Conservation (phyloP, 116 monocot genomes). For the Trichopus zeylanicus region DNA sequence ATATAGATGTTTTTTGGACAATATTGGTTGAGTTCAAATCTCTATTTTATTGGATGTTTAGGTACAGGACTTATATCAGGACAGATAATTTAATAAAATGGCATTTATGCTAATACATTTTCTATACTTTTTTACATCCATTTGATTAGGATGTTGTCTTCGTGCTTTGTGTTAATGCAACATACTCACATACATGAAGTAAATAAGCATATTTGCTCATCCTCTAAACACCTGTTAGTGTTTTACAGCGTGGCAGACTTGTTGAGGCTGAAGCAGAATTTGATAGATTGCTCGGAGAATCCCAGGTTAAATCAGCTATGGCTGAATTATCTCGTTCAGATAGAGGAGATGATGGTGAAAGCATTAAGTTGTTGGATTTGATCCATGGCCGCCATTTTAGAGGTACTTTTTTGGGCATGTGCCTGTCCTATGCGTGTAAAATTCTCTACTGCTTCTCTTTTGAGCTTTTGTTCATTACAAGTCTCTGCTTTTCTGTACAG, state of each 20-base stretch:
- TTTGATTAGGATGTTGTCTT: no score
- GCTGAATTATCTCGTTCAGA: slow-evolving; percentile 68
- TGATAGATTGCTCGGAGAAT: slow-evolving; percentile 68
- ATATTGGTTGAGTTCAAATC: no score
- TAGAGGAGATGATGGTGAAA: slow-evolving; percentile 72
- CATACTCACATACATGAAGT: neutral
- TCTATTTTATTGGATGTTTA: no score
- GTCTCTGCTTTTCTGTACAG: slow-evolving; percentile 51
- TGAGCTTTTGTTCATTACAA: slow-evolving; percentile 42
- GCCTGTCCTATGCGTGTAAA: neutral
- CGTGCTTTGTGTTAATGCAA: no score
- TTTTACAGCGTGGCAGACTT: slow-evolving; percentile 67
- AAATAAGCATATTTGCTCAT: neutral
- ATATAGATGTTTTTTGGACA: no score
- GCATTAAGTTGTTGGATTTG: slow-evolving; percentile 68
- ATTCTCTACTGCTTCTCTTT: neutral
- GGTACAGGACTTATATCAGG: no score
- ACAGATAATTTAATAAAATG: no score
- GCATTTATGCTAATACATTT: no score
- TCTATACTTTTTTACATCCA: no score
- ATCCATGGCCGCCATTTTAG: slow-evolving; percentile 71
- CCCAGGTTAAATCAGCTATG: slow-evolving; percentile 72
- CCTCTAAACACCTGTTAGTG: neutral
- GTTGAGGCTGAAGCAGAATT: slow-evolving; percentile 82
- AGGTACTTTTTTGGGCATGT: slow-evolving; percentile 30